Evolutionary conservation across 345 rosid genomes (phyloP).

Genomic region (Salix brachista): DNA sequence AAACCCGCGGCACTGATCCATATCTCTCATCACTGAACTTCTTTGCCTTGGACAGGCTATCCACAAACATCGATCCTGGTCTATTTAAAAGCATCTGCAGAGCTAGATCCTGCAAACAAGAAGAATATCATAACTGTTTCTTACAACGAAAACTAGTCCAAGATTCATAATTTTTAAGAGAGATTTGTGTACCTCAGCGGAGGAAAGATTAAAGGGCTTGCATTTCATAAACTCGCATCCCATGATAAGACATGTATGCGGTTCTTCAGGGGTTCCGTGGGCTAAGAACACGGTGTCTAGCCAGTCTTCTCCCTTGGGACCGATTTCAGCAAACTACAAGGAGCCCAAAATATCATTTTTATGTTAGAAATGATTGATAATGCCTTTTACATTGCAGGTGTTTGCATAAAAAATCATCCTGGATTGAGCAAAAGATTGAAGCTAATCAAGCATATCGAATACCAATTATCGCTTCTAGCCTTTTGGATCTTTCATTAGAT

Average conservation of each 20-base stretch:
- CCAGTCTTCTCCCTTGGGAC: not conserved
- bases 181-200: not conserved
- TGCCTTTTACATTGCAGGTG: too few species aligned
- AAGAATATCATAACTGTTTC: not conserved
- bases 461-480: too few species aligned
- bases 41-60: not conserved
- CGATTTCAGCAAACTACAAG: too few species aligned
- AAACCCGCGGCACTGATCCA: constrained; percentile 12
- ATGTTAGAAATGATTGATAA: too few species aligned
- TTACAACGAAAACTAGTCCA: not conserved
- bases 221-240: too few species aligned
- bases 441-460: too few species aligned
- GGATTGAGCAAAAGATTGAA: too few species aligned
- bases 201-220: not conserved
- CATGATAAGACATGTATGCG: too few species aligned
- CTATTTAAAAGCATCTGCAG: not conserved
- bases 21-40: not conserved
- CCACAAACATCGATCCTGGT: not conserved
- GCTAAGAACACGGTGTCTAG: not conserved
- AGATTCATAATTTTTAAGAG: not conserved
- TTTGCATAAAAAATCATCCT: too few species aligned
- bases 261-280: too few species aligned
- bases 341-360: too few species aligned
- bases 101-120: not conserved
- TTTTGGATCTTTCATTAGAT: too few species aligned